Percentiles rank a stretch among this genome's conserved stretches.
Conservation (phyloP, 2,329 filamentous ascomycete genomes). For the Penicillium capsulatum region DNA sequence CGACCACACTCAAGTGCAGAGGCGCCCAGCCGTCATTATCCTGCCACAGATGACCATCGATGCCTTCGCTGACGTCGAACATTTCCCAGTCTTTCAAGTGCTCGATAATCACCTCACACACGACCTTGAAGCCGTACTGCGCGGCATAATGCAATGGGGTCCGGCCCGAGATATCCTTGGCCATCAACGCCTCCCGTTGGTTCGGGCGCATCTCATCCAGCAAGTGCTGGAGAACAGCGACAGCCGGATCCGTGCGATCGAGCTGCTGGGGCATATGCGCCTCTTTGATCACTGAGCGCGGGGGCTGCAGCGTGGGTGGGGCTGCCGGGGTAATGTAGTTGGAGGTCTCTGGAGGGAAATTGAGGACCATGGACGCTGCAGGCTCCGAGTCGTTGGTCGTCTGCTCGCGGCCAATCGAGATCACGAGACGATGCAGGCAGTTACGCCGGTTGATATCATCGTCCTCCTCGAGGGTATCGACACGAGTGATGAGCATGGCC, state of each 20-base stretch:
- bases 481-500: constrained; percentile 62
- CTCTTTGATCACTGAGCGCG: constrained; percentile 63
- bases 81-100: constrained; percentile 86
- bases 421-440: constrained; percentile 86
- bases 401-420: constrained; percentile 78
- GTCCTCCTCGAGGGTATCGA: constrained; percentile 72
- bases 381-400: constrained; percentile 52
- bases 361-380: constrained; percentile 50
- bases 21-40: constrained; percentile 88
- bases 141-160: constrained; percentile 89
- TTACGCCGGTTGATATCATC: constrained; percentile 94
- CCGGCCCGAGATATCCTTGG: constrained; percentile 73
- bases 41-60: constrained; percentile 85
- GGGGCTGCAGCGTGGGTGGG: constrained; percentile 59
- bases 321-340: constrained; percentile 78
- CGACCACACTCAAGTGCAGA: constrained; percentile 85
- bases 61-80: constrained; percentile 77
- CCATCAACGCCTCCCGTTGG: constrained; percentile 65
- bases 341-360: constrained; percentile 53
- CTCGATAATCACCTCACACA: constrained; percentile 81
- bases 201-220: constrained; percentile 64
- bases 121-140: constrained; percentile 88
- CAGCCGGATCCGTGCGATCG: constrained; percentile 67
- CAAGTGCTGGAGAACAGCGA: constrained; percentile 60
- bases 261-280: constrained; percentile 57